Evolutionary conservation across 108 stramenopile species (phyloP), one percentile per base, ranked within the genome.

Genomic region (Cyclotella cryptica): DNA sequence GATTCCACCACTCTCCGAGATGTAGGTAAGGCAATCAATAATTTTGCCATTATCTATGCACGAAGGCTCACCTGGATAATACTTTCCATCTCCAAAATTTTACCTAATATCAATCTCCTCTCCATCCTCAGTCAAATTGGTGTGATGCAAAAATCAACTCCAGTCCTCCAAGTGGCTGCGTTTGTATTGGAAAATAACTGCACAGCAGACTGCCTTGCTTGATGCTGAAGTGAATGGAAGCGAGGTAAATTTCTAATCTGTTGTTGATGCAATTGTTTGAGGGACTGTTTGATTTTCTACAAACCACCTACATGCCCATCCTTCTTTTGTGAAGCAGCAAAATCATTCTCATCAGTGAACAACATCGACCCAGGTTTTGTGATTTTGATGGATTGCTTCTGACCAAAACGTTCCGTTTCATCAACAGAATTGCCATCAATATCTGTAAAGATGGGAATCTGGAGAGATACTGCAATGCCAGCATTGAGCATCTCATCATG

Each of bases 401-500:
- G n/a, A n/a, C n/a, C n/a, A n/a, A n/a, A n/a, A n/a, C n/a, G n/a
- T n/a, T n/a, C n/a, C 7, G 27, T 26, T 41, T 40, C n/a, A 3
- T 47, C 35, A 5, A 22, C 45, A 45, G 29, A 9, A 47, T 63
- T 27, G 29, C 60, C 21, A 22, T 44, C n/a, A 22, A 17, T 49
- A 21, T 63, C 22, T 2, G 26, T 35, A 19, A 12, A 30, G 9
- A 57, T 24, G 7, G 26, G 29, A n/a, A 15, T 28, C 18, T 59
- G 40, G 1, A 76, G 40, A 8, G 12, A 1, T 19, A 58, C 30
- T 61, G 72, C 72, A 10, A 62, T 42, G 12, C 62, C 29, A 39
- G 57, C 64, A 29, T 76, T 66, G 0, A 76, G 66, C 72, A 74
- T 74, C 49, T 62, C 60, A 74, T 45, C 7, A 22, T 74, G 64